A percentile compares a stretch with the other conserved stretches of the same genome.
Evolutionary conservation across 306 rosid genomes (phyloP).

Genomic region (Potentilla sterilis): DNA sequence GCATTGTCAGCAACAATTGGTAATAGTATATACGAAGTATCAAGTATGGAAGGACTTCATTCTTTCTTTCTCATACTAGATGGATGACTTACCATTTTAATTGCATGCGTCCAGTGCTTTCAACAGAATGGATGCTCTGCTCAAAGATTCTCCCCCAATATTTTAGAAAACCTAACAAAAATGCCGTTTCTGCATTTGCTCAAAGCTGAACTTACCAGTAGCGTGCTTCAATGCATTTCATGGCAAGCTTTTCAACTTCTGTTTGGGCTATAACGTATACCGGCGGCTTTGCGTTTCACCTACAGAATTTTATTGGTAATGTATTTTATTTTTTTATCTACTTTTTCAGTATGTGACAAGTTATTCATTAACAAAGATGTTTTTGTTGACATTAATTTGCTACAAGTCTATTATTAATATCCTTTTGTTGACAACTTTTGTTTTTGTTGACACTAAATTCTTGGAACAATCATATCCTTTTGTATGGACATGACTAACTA

Average conservation of each 20-base stretch:
- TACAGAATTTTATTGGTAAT: too few relatives aligned
- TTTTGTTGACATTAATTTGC: too few relatives aligned
- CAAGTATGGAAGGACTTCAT: constrained; percentile 4
- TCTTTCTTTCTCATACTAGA: constrained; percentile 26
- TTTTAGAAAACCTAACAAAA: background rate
- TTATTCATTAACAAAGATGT: too few relatives aligned
- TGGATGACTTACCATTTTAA: constrained; percentile 44
- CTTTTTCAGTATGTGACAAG: too few relatives aligned
- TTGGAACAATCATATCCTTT: background rate
- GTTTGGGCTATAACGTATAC: too few relatives aligned
- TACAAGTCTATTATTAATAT: too few relatives aligned
- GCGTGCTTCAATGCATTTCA: background rate
- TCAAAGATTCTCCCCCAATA: background rate
- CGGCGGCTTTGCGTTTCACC: too few relatives aligned
- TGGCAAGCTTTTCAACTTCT: background rate
- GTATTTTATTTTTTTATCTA: too few relatives aligned
- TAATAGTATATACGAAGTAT: background rate
- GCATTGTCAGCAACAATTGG: background rate
- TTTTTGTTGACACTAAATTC: background rate
- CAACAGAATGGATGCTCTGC: constrained; percentile 5
- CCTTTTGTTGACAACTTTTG: too few relatives aligned
- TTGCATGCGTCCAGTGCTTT: constrained; percentile 35
- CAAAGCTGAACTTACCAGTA: background rate
- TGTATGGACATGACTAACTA: too few relatives aligned
- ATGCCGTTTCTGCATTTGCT: background rate